phyloP scores from a whole-genome alignment of 257 asterid species.

The Nicotiana tabacum region DNA sequence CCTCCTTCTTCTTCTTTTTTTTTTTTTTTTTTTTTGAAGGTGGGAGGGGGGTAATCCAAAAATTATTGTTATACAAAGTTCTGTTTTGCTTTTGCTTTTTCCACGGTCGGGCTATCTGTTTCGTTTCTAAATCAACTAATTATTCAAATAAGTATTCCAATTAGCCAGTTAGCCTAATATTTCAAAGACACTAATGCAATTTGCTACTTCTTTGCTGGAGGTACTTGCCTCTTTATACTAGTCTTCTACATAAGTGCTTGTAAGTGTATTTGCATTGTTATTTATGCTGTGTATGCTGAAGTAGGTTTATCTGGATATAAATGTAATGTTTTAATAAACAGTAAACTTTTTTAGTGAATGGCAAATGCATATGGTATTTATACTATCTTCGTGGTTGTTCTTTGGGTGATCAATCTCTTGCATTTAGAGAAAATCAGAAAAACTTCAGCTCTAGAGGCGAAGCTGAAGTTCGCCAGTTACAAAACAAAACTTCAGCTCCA shows the following conservation, averaged over 20 bases:
- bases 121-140: no score
- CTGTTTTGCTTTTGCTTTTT: no score
- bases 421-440: neutral
- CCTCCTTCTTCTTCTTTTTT: no score
- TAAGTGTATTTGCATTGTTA: neutral
- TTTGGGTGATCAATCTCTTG: neutral
- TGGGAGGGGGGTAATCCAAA: no score
- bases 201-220: conserved; percentile 77
- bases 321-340: conserved; percentile 18
- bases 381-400: neutral
- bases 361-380: conserved; percentile 10
- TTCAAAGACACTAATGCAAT: conserved; percentile 70
- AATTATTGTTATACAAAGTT: no score
- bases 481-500: no score
- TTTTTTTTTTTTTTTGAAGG: no score
- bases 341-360: conserved; percentile 11
- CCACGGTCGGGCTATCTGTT: no score
- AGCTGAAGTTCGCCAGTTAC: no score
- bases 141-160: no score
- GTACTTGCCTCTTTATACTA: conserved; percentile 58
- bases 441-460: no score
- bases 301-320: neutral
- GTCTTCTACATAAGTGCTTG: conserved; percentile 5
- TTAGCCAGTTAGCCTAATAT: no score
- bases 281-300: conserved; percentile 12